phyloP scores from a whole-genome alignment of 2,329 filamentous ascomycete genomes.

The Fusarium duplospermum region DNA sequence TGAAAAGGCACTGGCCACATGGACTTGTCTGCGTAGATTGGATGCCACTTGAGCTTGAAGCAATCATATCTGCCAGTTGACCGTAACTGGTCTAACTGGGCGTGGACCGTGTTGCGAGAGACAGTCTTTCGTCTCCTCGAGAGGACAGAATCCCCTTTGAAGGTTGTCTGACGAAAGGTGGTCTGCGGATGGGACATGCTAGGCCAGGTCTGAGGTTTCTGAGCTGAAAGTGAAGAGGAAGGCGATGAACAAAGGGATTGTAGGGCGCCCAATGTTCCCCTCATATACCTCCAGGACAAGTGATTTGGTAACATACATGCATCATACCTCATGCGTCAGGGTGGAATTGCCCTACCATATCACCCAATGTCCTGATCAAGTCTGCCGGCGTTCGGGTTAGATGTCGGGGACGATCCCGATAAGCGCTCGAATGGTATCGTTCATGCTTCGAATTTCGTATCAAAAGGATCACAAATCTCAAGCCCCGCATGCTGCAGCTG shows the following conservation, averaged over 20 bases:
- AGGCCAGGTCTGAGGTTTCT: neutral
- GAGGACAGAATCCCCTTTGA: slow-evolving; percentile 52
- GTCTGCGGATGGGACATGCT: slow-evolving; percentile 50
- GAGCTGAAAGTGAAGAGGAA: neutral
- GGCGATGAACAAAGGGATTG: neutral
- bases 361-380: neutral
- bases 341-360: neutral
- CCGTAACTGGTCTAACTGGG: slow-evolving; percentile 65
- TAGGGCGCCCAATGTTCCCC: neutral
- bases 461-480: neutral
- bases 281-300: neutral
- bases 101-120: slow-evolving; percentile 54
- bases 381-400: neutral
- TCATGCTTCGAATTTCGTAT: neutral
- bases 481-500: neutral
- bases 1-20: slow-evolving; percentile 67
- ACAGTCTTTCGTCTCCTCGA: slow-evolving; percentile 49
- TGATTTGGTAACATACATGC: neutral
- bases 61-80: slow-evolving; percentile 67
- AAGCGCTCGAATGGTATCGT: slow-evolving; percentile 9
- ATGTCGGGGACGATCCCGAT: slow-evolving; percentile 4
- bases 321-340: neutral
- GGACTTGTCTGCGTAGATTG: slow-evolving; percentile 61
- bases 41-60: slow-evolving; percentile 68
- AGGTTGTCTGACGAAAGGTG: slow-evolving; percentile 51